A percentile compares a stretch with the other conserved stretches of the same genome.
phyloP scores from a whole-genome alignment of 495 filamentous ascomycete species.

The Penicillium cataractarum region DNA sequence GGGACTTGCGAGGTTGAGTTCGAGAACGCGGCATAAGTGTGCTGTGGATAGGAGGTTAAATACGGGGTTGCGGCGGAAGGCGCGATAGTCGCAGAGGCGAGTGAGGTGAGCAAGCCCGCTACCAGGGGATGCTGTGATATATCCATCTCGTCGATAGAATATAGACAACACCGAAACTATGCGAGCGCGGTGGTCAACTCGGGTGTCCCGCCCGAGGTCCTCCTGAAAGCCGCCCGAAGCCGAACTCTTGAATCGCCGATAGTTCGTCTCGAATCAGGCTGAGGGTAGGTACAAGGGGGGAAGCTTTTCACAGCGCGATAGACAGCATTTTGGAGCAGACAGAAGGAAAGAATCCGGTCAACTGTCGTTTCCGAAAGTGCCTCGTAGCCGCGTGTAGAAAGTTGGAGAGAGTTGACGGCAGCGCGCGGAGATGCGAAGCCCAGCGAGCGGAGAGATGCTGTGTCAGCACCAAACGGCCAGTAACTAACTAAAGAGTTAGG shows the following conservation, averaged over 20 bases:
- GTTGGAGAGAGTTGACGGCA: slow-evolving; percentile 19
- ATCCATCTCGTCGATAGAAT: slow-evolving; percentile 20
- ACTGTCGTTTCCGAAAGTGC: slow-evolving; percentile 10
- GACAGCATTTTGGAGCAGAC: slow-evolving; percentile 21
- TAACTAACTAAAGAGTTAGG: neutral
- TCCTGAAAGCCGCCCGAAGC: slow-evolving; percentile 9
- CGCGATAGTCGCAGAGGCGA: slow-evolving; percentile 32
- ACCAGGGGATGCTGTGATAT: slow-evolving; percentile 23
- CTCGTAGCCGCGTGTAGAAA: slow-evolving; percentile 16
- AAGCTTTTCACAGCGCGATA: slow-evolving; percentile 25
- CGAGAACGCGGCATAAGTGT: slow-evolving; percentile 18
- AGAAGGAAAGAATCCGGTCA: neutral
- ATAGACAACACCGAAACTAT: neutral
- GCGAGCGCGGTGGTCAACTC: slow-evolving; percentile 4
- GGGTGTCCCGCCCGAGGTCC: slow-evolving; percentile 15
- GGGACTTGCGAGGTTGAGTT: slow-evolving; percentile 21
- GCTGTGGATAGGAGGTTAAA: slow-evolving; percentile 19
- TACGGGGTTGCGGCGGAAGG: slow-evolving; percentile 24
- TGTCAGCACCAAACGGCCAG: slow-evolving; percentile 27
- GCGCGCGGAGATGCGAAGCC: slow-evolving; percentile 13
- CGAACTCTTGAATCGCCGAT: slow-evolving; percentile 15
- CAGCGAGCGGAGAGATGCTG: slow-evolving; percentile 29
- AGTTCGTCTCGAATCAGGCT: slow-evolving; percentile 17
- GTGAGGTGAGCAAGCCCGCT: slow-evolving; percentile 33
- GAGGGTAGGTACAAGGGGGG: slow-evolving; percentile 11